A percentile compares a stretch with the other conserved stretches of the same genome.
phyloP scores from a whole-genome alignment of 2,329 filamentous ascomycete genomes.

The Neofusicoccum parvum region DNA sequence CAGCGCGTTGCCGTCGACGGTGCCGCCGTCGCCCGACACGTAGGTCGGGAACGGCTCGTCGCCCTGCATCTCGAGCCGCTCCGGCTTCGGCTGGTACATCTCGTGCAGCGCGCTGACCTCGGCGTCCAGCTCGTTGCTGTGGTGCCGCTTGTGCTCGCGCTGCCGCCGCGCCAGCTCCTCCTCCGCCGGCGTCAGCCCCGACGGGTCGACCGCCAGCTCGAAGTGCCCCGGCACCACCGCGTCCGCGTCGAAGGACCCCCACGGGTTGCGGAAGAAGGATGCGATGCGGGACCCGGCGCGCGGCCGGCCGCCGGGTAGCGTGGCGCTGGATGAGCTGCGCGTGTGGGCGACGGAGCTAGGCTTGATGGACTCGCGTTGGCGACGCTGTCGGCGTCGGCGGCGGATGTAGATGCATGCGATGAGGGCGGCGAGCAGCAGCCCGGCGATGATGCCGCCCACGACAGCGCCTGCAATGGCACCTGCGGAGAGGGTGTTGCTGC shows the following conservation, averaged over 20 bases:
- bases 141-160: constrained; percentile 3
- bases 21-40: background rate
- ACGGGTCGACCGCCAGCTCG: background rate
- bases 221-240: background rate
- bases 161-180: background rate
- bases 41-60: constrained; percentile 9
- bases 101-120: constrained; percentile 4
- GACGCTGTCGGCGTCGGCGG: background rate
- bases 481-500: constrained; percentile 26
- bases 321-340: background rate
- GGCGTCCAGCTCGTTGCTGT: constrained; percentile 7
- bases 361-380: background rate
- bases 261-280: constrained; percentile 17
- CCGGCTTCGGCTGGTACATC: constrained; percentile 11
- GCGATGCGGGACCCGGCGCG: constrained; percentile 1
- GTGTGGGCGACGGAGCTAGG: background rate
- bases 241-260: background rate
- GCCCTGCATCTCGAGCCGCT: constrained; percentile 6
- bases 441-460: constrained; percentile 27
- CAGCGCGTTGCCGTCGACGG: background rate
- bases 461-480: constrained; percentile 39
- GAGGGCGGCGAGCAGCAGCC: constrained; percentile 29
- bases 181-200: background rate
- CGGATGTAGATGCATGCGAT: constrained; percentile 29
- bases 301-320: background rate